A percentile compares a stretch with the other conserved stretches of the same genome.
Conservation (phyloP, 2,329 filamentous ascomycete genomes). For the Conoideocrella luteorostrata region DNA sequence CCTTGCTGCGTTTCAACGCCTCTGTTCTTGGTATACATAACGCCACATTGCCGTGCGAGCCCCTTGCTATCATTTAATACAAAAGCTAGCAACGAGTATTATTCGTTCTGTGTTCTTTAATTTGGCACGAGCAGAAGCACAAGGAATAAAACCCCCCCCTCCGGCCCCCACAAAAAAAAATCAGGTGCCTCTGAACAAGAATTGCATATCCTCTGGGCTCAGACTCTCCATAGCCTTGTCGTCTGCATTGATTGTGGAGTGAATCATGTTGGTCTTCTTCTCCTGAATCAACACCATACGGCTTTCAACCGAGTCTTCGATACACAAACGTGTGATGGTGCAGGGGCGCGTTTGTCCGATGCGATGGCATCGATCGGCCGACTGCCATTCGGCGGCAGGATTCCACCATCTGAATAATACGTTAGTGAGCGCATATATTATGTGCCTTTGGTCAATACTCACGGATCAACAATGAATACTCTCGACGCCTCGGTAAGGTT, state of each 20-base stretch:
- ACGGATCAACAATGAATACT: conserved; percentile 95
- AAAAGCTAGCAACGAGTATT: neutral
- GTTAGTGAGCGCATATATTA: conserved; percentile 15
- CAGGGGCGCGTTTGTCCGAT: conserved; percentile 94
- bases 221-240: conserved; percentile 85
- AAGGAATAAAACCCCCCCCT: too few relatives aligned
- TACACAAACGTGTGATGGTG: conserved; percentile 87
- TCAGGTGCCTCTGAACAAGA: conserved; percentile 71
- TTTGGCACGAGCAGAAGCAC: too few relatives aligned
- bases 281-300: conserved; percentile 94
- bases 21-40: too few relatives aligned
- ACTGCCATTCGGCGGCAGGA: conserved; percentile 99
- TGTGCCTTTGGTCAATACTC: conserved; percentile 36
- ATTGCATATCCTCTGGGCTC: conserved; percentile 88
- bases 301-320: conserved; percentile 94
- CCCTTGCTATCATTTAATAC: neutral
- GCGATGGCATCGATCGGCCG: conserved; percentile 86
- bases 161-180: too few relatives aligned
- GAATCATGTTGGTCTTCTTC: conserved; percentile 98
- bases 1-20: neutral
- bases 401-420: conserved; percentile 85
- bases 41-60: too few relatives aligned
- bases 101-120: too few relatives aligned
- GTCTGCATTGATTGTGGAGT: conserved; percentile 92
- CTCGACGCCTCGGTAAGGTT: conserved; percentile 92